Evolutionary conservation across 352 stramenopile genomes (phyloP).

Genomic region (Pythium oligandrum): DNA sequence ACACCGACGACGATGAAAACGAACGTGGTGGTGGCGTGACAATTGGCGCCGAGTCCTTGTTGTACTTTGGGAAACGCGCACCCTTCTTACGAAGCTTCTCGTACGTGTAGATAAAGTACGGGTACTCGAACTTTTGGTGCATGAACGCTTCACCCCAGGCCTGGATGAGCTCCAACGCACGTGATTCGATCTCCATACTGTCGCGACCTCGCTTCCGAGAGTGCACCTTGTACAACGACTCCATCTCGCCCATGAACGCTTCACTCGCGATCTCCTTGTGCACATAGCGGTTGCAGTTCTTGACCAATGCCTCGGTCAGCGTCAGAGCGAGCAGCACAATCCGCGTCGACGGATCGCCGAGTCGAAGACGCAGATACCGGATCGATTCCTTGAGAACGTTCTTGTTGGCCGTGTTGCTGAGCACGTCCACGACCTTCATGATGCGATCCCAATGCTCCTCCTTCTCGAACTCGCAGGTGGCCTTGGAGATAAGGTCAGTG

Average conservation of each 20-base stretch:
- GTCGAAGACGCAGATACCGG: constrained; percentile 62
- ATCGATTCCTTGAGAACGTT: constrained; percentile 62
- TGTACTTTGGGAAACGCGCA: constrained; percentile 72
- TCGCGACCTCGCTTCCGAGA: constrained; percentile 59
- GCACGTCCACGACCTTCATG: constrained; percentile 68
- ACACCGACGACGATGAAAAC: constrained; percentile 12
- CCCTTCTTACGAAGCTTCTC: constrained; percentile 81
- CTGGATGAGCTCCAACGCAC: constrained; percentile 72
- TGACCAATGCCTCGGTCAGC: constrained; percentile 67
- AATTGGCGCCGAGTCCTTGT: constrained; percentile 60
- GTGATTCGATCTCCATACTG: constrained; percentile 68
- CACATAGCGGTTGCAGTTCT: constrained; percentile 70
- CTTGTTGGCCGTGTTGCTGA: constrained; percentile 58
- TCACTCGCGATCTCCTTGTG: constrained; percentile 65
- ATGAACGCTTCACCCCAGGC: constrained; percentile 82
- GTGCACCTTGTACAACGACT: constrained; percentile 72
- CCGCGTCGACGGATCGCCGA: constrained; percentile 54
- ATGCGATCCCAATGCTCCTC: constrained; percentile 75
- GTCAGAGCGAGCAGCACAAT: constrained; percentile 64
- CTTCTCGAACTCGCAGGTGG: constrained; percentile 68
- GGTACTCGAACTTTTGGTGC: constrained; percentile 57
- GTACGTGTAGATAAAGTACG: constrained; percentile 81
- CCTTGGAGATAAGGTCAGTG: constrained; percentile 58
- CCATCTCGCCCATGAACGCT: constrained; percentile 69
- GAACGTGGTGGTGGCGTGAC: constrained; percentile 22